Evolutionary conservation across 257 asterid species (phyloP).

Genomic region (Plectranthus barbatus): DNA sequence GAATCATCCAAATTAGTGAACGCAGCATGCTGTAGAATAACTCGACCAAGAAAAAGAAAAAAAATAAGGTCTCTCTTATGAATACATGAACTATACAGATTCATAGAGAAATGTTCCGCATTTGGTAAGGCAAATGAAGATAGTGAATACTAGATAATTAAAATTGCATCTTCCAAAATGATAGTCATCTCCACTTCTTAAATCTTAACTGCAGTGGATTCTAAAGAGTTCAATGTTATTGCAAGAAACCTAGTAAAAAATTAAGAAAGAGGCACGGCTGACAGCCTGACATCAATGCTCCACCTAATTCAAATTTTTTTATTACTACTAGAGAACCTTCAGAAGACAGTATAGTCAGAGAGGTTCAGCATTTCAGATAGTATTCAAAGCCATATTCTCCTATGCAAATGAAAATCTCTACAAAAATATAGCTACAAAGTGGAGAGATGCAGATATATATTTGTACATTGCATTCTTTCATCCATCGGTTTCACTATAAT

Average conservation of each 20-base stretch:
- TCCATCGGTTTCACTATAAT: neutral
- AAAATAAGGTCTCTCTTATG: neutral
- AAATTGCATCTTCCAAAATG: constrained; percentile 1
- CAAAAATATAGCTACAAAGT: neutral
- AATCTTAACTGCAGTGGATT: neutral
- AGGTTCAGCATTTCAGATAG: constrained; percentile 1
- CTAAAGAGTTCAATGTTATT: neutral
- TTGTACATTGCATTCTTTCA: constrained; percentile 3
- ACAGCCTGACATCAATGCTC: neutral
- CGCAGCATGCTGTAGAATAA: constrained; percentile 81
- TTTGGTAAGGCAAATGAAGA: constrained; percentile 8
- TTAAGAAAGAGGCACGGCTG: neutral
- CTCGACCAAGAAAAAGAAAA: constrained; percentile 20
- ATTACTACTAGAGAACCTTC: constrained; percentile 8
- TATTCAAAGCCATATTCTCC: neutral
- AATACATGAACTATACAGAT: constrained; percentile 8
- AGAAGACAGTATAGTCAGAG: neutral
- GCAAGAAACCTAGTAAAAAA: neutral
- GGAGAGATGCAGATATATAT: neutral
- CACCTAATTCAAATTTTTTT: neutral
- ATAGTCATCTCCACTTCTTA: constrained; percentile 1
- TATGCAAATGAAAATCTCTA: neutral
- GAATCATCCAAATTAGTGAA: constrained; percentile 62
- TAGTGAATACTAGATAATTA: neutral
- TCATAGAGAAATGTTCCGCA: constrained; percentile 1